Conservation (phyloP, 768 basidiomycete species). For the Rhizopogon roseolus region DNA sequence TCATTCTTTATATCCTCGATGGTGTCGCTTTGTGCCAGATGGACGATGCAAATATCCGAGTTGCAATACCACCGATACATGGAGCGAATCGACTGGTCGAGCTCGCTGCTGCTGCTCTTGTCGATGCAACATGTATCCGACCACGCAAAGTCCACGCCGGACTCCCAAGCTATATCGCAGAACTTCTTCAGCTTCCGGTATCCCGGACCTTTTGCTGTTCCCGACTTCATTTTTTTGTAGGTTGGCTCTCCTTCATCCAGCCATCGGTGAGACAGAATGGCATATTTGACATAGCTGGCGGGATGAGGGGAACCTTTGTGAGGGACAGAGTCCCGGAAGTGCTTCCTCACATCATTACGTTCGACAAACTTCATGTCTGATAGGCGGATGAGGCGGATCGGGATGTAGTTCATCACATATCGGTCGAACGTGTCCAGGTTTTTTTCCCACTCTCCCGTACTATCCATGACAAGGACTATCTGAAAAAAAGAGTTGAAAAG, state of each 20-base stretch:
- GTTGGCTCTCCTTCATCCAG: constrained; percentile 13
- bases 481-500: too few relatives aligned
- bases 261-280: constrained; percentile 24
- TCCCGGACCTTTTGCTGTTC: constrained; percentile 12
- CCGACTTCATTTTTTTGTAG: constrained; percentile 16
- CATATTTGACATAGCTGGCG: constrained; percentile 11
- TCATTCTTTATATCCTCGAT: constrained; percentile 18
- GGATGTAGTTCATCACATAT: neutral
- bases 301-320: too few relatives aligned
- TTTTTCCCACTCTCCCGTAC: too few relatives aligned
- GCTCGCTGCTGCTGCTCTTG: constrained; percentile 1
- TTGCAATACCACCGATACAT: constrained; percentile 10
- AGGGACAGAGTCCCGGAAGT: too few relatives aligned
- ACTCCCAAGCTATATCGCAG: constrained; percentile 20
- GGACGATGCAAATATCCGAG: constrained; percentile 17
- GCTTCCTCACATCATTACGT: neutral
- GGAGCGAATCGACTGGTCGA: too few relatives aligned
- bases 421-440: too few relatives aligned
- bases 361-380: neutral
- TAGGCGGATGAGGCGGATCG: neutral
- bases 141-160: too few relatives aligned
- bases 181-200: constrained; percentile 22
- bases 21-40: constrained; percentile 15
- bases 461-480: too few relatives aligned
- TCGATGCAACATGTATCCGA: constrained; percentile 22